Evolutionary conservation across 2,329 filamentous ascomycete genomes (phyloP).

Genomic region (Colletotrichum sp.): DNA sequence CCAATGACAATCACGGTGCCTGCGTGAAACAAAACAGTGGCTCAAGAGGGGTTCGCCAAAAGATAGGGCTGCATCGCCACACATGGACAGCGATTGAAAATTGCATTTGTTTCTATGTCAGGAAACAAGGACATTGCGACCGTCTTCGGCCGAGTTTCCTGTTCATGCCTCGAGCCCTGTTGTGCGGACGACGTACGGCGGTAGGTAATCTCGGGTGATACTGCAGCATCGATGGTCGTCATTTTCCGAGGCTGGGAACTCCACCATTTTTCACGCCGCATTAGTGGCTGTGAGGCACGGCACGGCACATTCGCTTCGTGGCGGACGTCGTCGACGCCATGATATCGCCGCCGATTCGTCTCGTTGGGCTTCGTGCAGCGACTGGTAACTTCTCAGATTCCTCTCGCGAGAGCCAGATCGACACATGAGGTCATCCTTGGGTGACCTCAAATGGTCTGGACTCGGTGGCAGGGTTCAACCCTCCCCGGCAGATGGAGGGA

Average conservation of each 20-base stretch:
- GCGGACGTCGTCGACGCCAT: not conserved
- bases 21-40: not conserved
- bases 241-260: not conserved
- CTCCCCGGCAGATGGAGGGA: not conserved
- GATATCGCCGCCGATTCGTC: not conserved
- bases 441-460: not conserved
- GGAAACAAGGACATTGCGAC: not conserved
- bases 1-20: not conserved
- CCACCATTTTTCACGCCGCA: not conserved
- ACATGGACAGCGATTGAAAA: not conserved
- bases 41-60: not conserved
- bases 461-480: slow-evolving; percentile 3
- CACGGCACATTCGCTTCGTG: not conserved
- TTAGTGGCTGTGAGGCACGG: not conserved
- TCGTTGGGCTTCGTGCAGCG: not conserved
- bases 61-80: slow-evolving; percentile 30
- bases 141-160: slow-evolving; percentile 5
- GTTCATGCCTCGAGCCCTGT: not conserved
- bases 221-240: slow-evolving; percentile 12
- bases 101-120: slow-evolving; percentile 1
- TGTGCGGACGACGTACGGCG: slow-evolving; percentile 13
- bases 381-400: not conserved
- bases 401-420: not conserved
- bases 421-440: not conserved
- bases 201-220: slow-evolving; percentile 26